phyloP scores from a whole-genome alignment of 1,284 basidiomycete species.

The Cutaneotrichosporon cutaneum region DNA sequence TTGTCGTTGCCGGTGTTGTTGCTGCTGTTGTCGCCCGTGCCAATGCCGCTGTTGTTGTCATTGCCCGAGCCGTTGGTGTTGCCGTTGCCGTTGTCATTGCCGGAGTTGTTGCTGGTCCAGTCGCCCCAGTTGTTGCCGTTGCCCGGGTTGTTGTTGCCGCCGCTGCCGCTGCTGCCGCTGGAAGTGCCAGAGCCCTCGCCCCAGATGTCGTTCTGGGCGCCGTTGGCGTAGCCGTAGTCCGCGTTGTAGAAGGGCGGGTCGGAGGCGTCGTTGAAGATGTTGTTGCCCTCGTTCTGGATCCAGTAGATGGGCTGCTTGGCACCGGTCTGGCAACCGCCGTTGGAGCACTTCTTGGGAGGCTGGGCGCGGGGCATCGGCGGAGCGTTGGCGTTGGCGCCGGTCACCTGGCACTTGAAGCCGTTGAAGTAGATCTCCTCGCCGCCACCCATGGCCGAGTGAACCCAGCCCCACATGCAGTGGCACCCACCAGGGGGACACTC shows the following conservation, averaged over 20 bases:
- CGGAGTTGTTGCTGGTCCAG: background rate
- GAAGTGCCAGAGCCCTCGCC: background rate
- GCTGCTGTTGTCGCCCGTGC: background rate
- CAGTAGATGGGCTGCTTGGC: constrained; percentile 27
- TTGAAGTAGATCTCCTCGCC: constrained; percentile 39
- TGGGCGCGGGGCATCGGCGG: constrained; percentile 36
- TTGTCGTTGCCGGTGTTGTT: background rate
- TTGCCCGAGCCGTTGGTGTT: background rate
- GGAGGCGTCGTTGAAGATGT: constrained; percentile 55
- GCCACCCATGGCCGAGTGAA: constrained; percentile 43
- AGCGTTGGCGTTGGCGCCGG: constrained; percentile 34
- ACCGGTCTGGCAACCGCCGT: constrained; percentile 33
- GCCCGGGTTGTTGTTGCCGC: background rate
- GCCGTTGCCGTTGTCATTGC: background rate
- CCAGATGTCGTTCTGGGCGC: constrained; percentile 54
- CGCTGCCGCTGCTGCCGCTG: background rate
- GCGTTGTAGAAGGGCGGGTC: constrained; percentile 39
- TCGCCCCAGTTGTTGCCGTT: background rate
- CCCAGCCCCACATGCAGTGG: constrained; percentile 71
- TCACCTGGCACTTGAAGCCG: constrained; percentile 44
- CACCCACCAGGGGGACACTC: constrained; percentile 64
- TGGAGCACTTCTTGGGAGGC: constrained; percentile 30
- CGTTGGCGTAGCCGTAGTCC: constrained; percentile 52
- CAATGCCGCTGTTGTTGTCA: background rate
- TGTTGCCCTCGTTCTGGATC: constrained; percentile 48